Evolutionary conservation across 345 rosid species (phyloP).

Genomic region (Eucalyptus pauciflora): DNA sequence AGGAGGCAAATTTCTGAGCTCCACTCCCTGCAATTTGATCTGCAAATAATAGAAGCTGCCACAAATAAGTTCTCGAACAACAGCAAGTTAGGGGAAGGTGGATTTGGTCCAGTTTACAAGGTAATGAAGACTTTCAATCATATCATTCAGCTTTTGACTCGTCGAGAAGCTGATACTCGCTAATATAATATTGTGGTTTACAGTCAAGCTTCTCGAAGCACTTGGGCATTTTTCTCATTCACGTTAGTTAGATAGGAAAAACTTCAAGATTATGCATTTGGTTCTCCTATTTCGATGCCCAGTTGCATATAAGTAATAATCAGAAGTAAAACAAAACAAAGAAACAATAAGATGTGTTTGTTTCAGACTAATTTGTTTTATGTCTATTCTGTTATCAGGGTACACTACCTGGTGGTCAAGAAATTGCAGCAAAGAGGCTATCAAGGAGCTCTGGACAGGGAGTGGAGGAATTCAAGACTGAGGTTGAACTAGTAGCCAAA

Average conservation of each 20-base stretch:
- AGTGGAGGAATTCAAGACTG: constrained; percentile 35
- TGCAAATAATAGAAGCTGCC: constrained; percentile 3
- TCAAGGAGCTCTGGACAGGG: constrained; percentile 35
- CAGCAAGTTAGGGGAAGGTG: constrained; percentile 7
- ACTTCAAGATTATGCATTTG: constrained; percentile 3
- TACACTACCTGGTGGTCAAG: background rate
- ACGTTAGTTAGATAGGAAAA: background rate
- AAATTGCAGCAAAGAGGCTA: background rate
- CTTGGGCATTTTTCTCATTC: background rate
- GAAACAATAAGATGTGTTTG: background rate
- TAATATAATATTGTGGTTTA: background rate
- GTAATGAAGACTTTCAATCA: background rate
- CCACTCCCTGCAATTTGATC: background rate
- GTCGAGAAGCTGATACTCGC: background rate
- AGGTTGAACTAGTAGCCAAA: constrained; percentile 25
- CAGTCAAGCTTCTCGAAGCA: background rate
- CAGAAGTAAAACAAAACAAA: background rate
- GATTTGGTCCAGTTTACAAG: background rate
- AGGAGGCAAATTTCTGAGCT: background rate
- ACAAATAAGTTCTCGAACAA: constrained; percentile 12
- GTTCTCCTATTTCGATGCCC: constrained; percentile 12
- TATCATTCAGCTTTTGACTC: background rate
- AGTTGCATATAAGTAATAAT: background rate
- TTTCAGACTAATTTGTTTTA: background rate
- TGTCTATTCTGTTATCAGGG: background rate